Conservation (phyloP, 208 protist species). For the Leishmania mexicana region DNA sequence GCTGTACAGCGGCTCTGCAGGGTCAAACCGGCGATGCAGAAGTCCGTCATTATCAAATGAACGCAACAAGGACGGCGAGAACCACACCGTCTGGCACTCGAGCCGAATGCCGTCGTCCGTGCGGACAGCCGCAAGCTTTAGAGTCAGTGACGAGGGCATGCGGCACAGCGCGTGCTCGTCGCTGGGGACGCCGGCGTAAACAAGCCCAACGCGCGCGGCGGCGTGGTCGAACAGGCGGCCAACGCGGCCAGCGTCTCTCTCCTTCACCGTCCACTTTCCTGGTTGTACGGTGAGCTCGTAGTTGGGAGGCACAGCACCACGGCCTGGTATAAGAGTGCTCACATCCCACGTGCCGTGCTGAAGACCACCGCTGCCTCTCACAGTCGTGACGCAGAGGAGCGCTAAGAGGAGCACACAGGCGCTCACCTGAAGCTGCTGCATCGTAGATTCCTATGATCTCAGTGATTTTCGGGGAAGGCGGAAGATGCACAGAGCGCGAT, state of each 20-base stretch:
- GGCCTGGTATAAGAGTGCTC: constrained; percentile 29
- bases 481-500: neutral
- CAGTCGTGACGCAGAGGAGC: neutral
- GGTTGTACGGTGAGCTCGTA: constrained; percentile 18
- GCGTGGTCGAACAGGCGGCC: constrained; percentile 10
- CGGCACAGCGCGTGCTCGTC: constrained; percentile 17
- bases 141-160: neutral
- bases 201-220: constrained; percentile 15
- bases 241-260: constrained; percentile 1
- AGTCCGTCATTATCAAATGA: neutral
- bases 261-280: constrained; percentile 4
- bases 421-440: neutral
- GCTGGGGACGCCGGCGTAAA: constrained; percentile 19
- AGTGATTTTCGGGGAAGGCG: neutral
- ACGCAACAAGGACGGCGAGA: constrained; percentile 3
- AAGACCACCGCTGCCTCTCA: neutral
- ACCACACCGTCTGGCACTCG: constrained; percentile 6
- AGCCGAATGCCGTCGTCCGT: constrained; percentile 7
- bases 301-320: constrained; percentile 14
- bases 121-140: neutral
- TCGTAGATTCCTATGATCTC: neutral
- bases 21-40: constrained; percentile 19
- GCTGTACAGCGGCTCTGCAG: constrained; percentile 25
- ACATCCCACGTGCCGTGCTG: constrained; percentile 29
- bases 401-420: neutral